These are phyloP conservation scores for Chlorencoelia australis DNA, from an alignment of 2,329 filamentous ascomycete species.

Conservation along the genomic window DNA sequence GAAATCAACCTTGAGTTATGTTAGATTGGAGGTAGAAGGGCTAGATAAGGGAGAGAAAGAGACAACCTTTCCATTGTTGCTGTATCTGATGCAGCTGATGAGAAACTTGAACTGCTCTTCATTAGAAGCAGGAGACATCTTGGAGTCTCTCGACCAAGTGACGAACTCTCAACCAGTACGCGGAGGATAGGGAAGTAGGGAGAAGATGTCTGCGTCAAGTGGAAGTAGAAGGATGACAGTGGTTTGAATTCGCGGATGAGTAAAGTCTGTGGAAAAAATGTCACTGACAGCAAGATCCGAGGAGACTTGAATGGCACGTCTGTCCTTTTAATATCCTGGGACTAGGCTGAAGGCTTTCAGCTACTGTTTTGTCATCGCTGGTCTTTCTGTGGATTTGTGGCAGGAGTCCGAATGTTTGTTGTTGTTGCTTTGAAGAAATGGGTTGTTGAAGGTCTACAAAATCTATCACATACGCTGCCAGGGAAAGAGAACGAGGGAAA, in stretches of 20 bases:
- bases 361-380: conserved; percentile 15
- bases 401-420: conserved; percentile 4
- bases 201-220: no score
- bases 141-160: conserved; percentile 13
- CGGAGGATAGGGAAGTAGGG: no score
- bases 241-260: conserved; percentile 11
- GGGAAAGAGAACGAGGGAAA: no score
- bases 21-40: neutral
- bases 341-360: conserved; percentile 1
- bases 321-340: conserved; percentile 13
- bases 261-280: conserved; percentile 6
- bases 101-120: conserved; percentile 56
- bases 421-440: no score
- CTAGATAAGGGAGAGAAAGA: conserved; percentile 10
- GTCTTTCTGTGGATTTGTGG: conserved; percentile 15
- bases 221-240: no score
- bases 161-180: no score
- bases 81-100: conserved; percentile 53
- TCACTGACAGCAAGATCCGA: conserved; percentile 11
- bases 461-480: no score
- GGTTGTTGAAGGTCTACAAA: no score
- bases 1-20: conserved; percentile 49
- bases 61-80: conserved; percentile 51
- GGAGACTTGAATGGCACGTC: conserved; percentile 9
- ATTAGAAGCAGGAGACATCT: conserved; percentile 40